Evolutionary conservation across 2,329 filamentous ascomycete species (phyloP).

Genomic region (Exserohilum rostratum): DNA sequence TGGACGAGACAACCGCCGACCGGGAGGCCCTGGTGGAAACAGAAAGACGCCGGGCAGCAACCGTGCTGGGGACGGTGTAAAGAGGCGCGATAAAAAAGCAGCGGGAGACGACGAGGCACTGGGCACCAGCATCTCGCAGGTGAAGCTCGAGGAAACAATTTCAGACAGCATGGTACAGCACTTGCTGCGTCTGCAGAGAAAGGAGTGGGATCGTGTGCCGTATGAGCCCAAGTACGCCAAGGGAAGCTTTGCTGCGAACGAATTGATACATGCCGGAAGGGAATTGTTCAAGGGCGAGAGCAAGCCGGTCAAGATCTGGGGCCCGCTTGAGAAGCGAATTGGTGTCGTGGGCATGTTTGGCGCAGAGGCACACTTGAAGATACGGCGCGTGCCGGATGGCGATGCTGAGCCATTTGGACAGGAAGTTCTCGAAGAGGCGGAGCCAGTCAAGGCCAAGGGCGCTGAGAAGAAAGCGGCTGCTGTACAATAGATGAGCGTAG

Average conservation of each 20-base stretch:
- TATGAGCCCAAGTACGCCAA: conserved; percentile 46
- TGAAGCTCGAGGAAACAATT: conserved; percentile 23
- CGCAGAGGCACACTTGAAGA: conserved; percentile 33
- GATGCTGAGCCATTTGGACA: conserved; percentile 29
- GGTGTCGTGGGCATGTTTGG: conserved; percentile 45
- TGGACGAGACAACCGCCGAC: conserved; percentile 23
- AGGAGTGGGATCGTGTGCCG: conserved; percentile 44
- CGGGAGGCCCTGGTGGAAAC: conserved; percentile 10
- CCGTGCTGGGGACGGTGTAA: conserved; percentile 22
- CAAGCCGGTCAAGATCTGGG: conserved; percentile 39
- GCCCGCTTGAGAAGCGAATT: conserved; percentile 36
- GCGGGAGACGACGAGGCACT: conserved; percentile 5
- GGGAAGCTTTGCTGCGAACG: conserved; percentile 40
- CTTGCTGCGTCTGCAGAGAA: conserved; percentile 41
- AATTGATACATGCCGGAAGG: conserved; percentile 40
- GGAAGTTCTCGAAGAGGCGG: conserved; percentile 12
- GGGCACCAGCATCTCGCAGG: conserved; percentile 8
- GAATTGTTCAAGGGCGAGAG: conserved; percentile 42
- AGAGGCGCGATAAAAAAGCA: conserved; percentile 28
- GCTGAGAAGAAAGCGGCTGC: conserved; percentile 7
- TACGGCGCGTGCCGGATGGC: conserved; percentile 30
- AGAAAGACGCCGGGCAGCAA: conserved; percentile 7
- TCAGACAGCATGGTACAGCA: conserved; percentile 42
- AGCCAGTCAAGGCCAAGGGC: background rate
- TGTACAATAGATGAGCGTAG: conserved; percentile 9